These are phyloP conservation scores for Scheffersomyces titani DNA, from an alignment of 1,139 yeast genomes.

Conservation along the genomic window DNA sequence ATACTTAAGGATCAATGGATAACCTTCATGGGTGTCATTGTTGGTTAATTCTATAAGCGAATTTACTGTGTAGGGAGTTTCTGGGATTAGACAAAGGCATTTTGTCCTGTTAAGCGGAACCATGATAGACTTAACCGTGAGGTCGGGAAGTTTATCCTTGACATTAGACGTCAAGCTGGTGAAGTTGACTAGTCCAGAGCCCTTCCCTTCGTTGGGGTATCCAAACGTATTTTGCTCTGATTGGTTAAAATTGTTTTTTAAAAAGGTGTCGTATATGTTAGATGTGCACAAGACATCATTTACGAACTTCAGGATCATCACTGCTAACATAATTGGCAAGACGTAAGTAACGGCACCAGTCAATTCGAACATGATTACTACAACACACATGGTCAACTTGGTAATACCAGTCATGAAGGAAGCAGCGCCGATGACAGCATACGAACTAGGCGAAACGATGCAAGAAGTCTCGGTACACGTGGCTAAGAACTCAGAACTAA, in stretches of 20 bases:
- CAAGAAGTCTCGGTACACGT: conserved; percentile 56
- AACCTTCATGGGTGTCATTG: conserved; percentile 45
- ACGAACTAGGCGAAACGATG: conserved; percentile 58
- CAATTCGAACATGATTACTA: conserved; percentile 56
- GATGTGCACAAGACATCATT: conserved; percentile 48
- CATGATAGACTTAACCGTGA: conserved; percentile 32
- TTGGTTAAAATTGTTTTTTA: conserved; percentile 31
- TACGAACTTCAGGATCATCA: conserved; percentile 51
- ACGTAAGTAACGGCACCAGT: conserved; percentile 64
- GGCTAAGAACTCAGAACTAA: conserved; percentile 37
- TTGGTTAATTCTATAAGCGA: conserved; percentile 21
- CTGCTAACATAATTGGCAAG: conserved; percentile 60
- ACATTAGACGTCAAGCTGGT: conserved; percentile 31
- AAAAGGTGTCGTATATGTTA: conserved; percentile 52
- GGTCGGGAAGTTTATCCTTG: conserved; percentile 37
- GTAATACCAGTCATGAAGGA: conserved; percentile 60
- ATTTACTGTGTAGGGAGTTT: conserved; percentile 23
- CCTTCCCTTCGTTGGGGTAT: conserved; percentile 36
- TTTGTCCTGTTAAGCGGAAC: conserved; percentile 29
- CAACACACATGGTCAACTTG: conserved; percentile 56
- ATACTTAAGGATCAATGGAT: conserved; percentile 35
- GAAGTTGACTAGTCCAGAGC: conserved; percentile 41
- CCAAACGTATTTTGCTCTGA: conserved; percentile 3
- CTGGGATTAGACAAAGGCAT: conserved; percentile 32
- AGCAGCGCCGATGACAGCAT: conserved; percentile 64